phyloP scores from a whole-genome alignment of 2,329 filamentous ascomycete species.

The Myriosclerotinia curreyana region DNA sequence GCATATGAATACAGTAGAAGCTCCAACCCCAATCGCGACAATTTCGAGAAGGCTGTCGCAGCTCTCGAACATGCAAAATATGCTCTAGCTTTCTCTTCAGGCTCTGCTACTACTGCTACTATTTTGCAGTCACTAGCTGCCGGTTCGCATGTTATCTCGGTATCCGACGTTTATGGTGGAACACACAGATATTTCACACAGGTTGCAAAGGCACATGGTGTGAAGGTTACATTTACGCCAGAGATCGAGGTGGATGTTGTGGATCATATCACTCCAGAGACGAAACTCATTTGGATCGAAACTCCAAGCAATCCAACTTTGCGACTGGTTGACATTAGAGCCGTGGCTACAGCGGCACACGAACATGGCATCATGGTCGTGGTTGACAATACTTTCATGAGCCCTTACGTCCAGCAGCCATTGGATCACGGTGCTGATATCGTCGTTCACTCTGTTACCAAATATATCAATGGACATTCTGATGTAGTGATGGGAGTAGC shows the following conservation, averaged over 20 bases:
- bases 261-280: conserved; percentile 80
- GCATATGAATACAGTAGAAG: conserved; percentile 91
- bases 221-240: conserved; percentile 90
- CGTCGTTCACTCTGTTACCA: conserved; percentile 97
- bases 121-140: conserved; percentile 89
- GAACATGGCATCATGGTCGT: conserved; percentile 87
- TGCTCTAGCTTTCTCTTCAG: conserved; percentile 90
- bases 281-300: conserved; percentile 97
- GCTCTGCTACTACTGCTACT: conserved; percentile 87
- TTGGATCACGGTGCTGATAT: conserved; percentile 89
- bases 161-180: conserved; percentile 96
- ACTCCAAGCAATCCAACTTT: conserved; percentile 92
- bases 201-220: conserved; percentile 89
- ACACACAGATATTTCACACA: conserved; percentile 99
- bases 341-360: conserved; percentile 79
- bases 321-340: conserved; percentile 85
- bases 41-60: conserved; percentile 89
- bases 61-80: conserved; percentile 89
- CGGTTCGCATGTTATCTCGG: conserved; percentile 90
- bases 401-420: conserved; percentile 94
- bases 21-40: conserved; percentile 90
- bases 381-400: conserved; percentile 99
- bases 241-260: conserved; percentile 86
- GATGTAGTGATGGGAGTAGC: conserved; percentile 98
- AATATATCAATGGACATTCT: conserved; percentile 97